Evolutionary conservation across 352 stramenopile species (phyloP).

Genomic region (Phytophthora sojae): DNA sequence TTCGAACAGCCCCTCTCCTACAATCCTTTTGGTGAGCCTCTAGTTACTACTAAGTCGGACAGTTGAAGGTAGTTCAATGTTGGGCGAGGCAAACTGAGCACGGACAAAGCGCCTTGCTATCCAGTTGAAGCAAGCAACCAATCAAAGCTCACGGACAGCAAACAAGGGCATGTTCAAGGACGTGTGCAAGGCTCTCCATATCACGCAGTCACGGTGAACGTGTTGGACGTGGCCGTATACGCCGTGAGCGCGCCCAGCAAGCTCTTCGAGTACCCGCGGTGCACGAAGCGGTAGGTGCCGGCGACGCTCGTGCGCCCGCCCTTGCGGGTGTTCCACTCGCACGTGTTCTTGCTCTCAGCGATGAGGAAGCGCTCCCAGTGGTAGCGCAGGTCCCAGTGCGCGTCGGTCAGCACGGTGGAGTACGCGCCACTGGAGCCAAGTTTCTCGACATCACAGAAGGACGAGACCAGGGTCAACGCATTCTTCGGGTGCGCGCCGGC

Average conservation of each 20-base stretch:
- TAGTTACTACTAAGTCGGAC: too few relatives aligned
- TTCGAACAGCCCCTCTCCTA: too few relatives aligned
- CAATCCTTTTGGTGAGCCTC: too few relatives aligned
- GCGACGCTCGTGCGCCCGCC: constrained; percentile 35
- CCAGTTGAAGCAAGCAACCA: too few relatives aligned
- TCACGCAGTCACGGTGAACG: constrained; percentile 31
- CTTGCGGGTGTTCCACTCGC: constrained; percentile 50
- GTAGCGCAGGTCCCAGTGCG: constrained; percentile 61
- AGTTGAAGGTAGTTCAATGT: too few relatives aligned
- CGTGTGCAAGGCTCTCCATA: too few relatives aligned
- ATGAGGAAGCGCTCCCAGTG: constrained; percentile 34
- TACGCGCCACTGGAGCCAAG: constrained; percentile 28
- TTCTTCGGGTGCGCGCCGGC: constrained; percentile 50
- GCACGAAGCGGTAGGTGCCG: constrained; percentile 50
- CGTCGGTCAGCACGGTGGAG: constrained; percentile 46
- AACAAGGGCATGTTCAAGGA: too few relatives aligned
- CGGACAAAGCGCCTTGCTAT: too few relatives aligned
- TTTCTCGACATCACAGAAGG: constrained; percentile 58
- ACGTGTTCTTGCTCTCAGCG: constrained; percentile 50
- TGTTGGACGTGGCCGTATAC: constrained; percentile 44
- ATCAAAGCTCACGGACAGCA: too few relatives aligned
- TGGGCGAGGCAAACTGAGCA: too few relatives aligned
- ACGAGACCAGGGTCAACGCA: constrained; percentile 38
- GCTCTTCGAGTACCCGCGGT: constrained; percentile 49
- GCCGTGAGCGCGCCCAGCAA: constrained; percentile 37